Base-by-base conservation (phyloP, 2,329 filamentous ascomycete species). In the Botryosphaeria dothidea region DNA sequence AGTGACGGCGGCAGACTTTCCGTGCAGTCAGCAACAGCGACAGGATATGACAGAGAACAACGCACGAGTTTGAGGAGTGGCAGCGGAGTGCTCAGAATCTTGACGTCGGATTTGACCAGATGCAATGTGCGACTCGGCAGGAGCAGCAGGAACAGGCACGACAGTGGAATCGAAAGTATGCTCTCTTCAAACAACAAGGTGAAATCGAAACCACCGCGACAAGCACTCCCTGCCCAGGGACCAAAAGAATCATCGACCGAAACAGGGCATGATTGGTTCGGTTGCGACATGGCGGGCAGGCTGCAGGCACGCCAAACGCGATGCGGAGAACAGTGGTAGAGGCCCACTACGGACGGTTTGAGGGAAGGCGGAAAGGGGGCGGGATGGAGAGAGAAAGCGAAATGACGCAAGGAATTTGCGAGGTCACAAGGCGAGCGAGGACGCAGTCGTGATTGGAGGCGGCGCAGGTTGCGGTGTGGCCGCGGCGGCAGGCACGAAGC, bases 161-260 rank as follows among this genome's bases (percentile, higher is more conserved):
- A 64, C 23, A 75, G 75, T 19, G 70, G 36, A 43, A 78, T 72
- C 0, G 72, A 74, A 27, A 79, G 69, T 38, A 78, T 68, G 9
- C 72, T 56, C 27, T 77, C 72, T 49, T 77, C 74, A 64, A 79
- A 79, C 13, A 75, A 69, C 29, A 78, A 66, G 17, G 76, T 77
- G 49, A 79, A 78, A 49, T 78, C 76, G 56, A 79, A 79, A 4
- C 72, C 72, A 56, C 74, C 74, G 61, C 77, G 72, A 68, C 74
- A 76, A 21, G 67, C 4, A 27, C 61, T 58, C 23, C 72, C 74
- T 60, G 72, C 74, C 38, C 70, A 74, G 5, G 74, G 74, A 48
- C 74, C 74, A 45, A 77, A 73, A 15, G 69, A 74, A 57, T 73
- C 67, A 68, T 77, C 74, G 23, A 61, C 45, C 45, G 45, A 48